Evolutionary conservation across 2,329 filamentous ascomycete genomes (phyloP), one percentile per base, ranked within the genome.

Genomic region (Ambrosiella xylebori): DNA sequence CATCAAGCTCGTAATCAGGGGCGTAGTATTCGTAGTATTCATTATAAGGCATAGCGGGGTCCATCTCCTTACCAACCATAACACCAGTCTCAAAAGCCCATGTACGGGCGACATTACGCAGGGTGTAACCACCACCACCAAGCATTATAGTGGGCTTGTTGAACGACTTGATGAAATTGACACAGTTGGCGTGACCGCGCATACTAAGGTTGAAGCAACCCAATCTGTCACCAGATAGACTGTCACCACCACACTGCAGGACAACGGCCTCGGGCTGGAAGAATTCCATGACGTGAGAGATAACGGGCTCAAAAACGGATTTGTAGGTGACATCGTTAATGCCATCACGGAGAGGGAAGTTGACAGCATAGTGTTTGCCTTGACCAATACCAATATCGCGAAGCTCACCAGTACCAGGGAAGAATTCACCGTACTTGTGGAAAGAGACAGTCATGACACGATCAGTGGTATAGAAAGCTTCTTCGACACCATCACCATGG

Each of bases 121-220:
- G 94, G 0, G 93, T 98, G 71, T 98, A 98, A 53, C 93, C 93
- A 62, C 93, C 93, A 13, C 93, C 93, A 38, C 93, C 93, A 15
- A 98, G 81, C 17, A 98, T 85, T n/a, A 98, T 78, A 1, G 94
- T 84, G 0, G 93, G 93, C 8, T 93, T 76, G 37, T 81, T 79
- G 68, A 91, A 90, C 62, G 80, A 84, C 71, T 95, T 96, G 64
- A 95, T 88, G 65, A 85, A 97, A 63, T 84, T 85, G 64, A 97
- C 88, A 68, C 93, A 98, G 70, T 89, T 89, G 63, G 91, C 90
- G 69, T 98, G 93, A 3, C 91, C 91, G 65, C 85, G 84, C 80
- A 98, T 96, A 71, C 94, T 97, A 62, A 98, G 77, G 68, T 97
- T 98, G 77, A 98, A 98, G 69, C 90, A 94, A 56, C 93, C 93